Evolutionary conservation across 2,329 filamentous ascomycete species (phyloP), one percentile per base, ranked within the genome.

Genomic region (Podosphaera fusca): DNA sequence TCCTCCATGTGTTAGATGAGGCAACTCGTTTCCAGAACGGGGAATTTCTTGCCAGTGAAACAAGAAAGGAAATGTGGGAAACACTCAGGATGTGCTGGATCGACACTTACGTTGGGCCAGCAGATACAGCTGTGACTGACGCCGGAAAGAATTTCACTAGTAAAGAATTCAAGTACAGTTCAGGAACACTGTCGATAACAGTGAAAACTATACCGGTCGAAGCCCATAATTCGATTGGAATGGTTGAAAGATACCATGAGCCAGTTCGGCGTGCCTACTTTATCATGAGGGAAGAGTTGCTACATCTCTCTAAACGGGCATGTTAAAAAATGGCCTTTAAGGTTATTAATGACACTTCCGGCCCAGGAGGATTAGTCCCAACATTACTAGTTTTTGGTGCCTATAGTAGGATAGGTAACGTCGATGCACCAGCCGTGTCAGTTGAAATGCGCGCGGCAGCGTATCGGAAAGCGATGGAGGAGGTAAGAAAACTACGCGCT

Each of bases 121-220:
- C 46, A 2, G 55, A 59, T 34, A 2, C 8, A 31, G 9, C 2
- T 42, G 8, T 42, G 8, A 42, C 36, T 21, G 2, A 53, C n/a
- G 50, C 31, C 33, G 57, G 54, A 42, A 42, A 8, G 14, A 42
- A 42, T 42, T 42, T 42, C 38, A 42, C 8, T n/a, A 45, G 4
- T n/a, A 57, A 57, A 35, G 40, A 59, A 42, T 55, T 59, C 36
- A 46, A 50, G 4, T 31, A 57, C n/a, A 14, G 3, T 7, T 35
- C n/a, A 4, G 33, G 2, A 42, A 54, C 30, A 7, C 21, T 57
- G 7, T 14, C 34, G 12, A 54, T 45, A 30, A 31, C 47, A 2
- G 12, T 35, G 1, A 54, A 55, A 38, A 40, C 4, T 47, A 33
- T 57, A 7, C 49, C 47, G 1, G 56, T 57, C 5, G 35, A 57